These are phyloP conservation scores for Rugosomyces carneus DNA, from an alignment of 1,284 basidiomycete genomes.

Conservation along the genomic window DNA sequence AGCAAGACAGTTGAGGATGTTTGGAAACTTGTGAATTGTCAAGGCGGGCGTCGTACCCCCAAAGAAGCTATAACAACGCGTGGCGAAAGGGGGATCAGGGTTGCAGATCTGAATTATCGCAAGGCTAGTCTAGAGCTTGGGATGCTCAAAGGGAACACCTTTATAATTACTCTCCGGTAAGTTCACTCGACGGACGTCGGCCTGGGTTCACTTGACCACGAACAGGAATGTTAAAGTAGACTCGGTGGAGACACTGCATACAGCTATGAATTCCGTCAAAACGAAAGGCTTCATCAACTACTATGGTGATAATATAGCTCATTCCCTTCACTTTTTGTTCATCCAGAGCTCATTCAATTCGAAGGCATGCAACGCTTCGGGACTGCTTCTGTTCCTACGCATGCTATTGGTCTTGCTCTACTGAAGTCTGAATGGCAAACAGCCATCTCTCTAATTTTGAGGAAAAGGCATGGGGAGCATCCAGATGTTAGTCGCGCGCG, in stretches of 20 bases:
- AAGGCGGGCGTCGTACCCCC: constrained; percentile 51
- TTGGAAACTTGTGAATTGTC: constrained; percentile 74
- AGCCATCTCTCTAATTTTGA: constrained; percentile 80
- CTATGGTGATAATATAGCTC: constrained; percentile 58
- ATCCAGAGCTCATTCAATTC: not conserved
- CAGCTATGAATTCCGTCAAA: constrained; percentile 78
- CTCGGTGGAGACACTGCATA: constrained; percentile 64
- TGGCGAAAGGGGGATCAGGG: constrained; percentile 86
- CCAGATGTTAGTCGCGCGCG: constrained; percentile 79
- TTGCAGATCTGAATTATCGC: constrained; percentile 85
- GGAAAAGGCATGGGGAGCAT: constrained; percentile 82
- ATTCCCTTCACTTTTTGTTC: not conserved
- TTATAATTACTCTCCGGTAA: constrained; percentile 89
- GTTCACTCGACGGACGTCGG: constrained; percentile 18
- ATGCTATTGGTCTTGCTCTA: constrained; percentile 87
- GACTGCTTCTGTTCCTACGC: constrained; percentile 92
- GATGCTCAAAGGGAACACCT: constrained; percentile 93
- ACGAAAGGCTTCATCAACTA: constrained; percentile 95
- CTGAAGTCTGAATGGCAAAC: constrained; percentile 86
- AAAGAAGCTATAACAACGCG: constrained; percentile 60
- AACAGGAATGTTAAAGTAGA: constrained; percentile 77
- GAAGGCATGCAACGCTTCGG: constrained; percentile 98
- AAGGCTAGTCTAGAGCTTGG: constrained; percentile 83
- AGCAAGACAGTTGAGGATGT: constrained; percentile 79
- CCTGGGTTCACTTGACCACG: not conserved